These are phyloP conservation scores for Trebouxia sp. DNA, from an alignment of 139 green algal genomes.

Conservation along the genomic window DNA sequence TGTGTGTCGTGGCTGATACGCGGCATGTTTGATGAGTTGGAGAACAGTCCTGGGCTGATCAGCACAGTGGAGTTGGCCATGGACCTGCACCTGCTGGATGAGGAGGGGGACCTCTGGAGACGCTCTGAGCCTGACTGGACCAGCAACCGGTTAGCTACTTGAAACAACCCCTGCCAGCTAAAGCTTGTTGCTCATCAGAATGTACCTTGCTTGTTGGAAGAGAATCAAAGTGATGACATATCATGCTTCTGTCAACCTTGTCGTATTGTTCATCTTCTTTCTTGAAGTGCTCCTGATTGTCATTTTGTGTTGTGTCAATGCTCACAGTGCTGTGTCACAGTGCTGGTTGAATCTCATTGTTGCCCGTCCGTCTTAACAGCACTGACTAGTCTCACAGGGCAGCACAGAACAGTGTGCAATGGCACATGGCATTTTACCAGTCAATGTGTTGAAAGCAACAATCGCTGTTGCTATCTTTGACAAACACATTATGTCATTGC, in stretches of 20 bases:
- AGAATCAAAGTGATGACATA: no score
- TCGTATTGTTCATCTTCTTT: no score
- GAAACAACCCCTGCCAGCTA: background rate
- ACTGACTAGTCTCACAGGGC: background rate
- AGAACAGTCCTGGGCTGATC: slow-evolving; percentile 43
- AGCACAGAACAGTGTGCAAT: background rate
- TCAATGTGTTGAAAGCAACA: background rate
- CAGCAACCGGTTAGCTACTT: slow-evolving; percentile 32
- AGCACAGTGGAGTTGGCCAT: slow-evolving; percentile 80
- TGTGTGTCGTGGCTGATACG: slow-evolving; percentile 89
- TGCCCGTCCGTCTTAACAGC: background rate
- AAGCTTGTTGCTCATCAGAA: background rate
- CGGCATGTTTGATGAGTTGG: slow-evolving; percentile 81
- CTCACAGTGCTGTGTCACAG: background rate
- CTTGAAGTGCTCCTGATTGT: no score
- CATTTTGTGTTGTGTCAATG: no score
- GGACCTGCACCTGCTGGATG: slow-evolving; percentile 59
- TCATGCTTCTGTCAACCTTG: no score
- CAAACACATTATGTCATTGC: no score
- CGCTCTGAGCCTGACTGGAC: slow-evolving; percentile 66
- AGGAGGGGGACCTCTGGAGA: slow-evolving; percentile 76
- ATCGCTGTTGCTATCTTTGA: no score
- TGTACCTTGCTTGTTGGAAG: background rate
- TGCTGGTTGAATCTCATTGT: background rate
- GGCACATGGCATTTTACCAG: background rate